Base-by-base conservation (phyloP, 164 flowering plant genomes). In the Liriodendron chinense region DNA sequence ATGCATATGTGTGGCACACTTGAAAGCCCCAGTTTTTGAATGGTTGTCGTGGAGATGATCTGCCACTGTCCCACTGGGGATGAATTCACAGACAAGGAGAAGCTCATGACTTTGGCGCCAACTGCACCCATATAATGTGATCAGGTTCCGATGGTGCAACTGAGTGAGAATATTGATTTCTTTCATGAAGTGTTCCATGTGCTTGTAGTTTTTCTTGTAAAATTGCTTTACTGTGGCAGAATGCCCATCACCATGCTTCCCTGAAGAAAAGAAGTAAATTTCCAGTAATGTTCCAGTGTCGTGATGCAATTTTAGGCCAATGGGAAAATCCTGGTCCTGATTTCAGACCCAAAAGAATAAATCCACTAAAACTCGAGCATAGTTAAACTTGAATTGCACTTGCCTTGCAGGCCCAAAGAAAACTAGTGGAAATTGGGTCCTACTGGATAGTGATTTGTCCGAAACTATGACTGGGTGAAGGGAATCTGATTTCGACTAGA, bases 71-170 rank as follows among this genome's bases (percentile, higher is more conserved):
- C 95, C 34, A 78, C 91, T 91, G 57, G 90, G 78, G 65, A 91
- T 67, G 69, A 72, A 91, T 57, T 92, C 94, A 57, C 91, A 92
- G 14, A 92, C 97, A 0, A 92, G 91, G 72, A 92, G 87, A 66
- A 91, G 93, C 71, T 90, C 93, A 0, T 86, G 85, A 81, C 94
- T 87, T 64, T 67, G 85, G n/a, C 82, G 82, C 7, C 94, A 91
- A n/a, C 94, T 89, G 84, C 94, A 93, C 1, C 96, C 97, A 71
- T 88, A 91, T 10, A 91, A 91, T 63, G 91, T 62, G 43, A 91
- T 94, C 12, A 93, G 92, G 73, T 90, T 89, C 20, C 64, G 84
- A 84, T 93, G 97, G 69, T 82, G 86, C 68, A 93, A 68, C 7
- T 84, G 74, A 0, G 93, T 85, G 47, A 93, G 89, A 80, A 93